Evolutionary conservation across 495 filamentous ascomycete genomes (phyloP).

Genomic region (Neurospora sp.): DNA sequence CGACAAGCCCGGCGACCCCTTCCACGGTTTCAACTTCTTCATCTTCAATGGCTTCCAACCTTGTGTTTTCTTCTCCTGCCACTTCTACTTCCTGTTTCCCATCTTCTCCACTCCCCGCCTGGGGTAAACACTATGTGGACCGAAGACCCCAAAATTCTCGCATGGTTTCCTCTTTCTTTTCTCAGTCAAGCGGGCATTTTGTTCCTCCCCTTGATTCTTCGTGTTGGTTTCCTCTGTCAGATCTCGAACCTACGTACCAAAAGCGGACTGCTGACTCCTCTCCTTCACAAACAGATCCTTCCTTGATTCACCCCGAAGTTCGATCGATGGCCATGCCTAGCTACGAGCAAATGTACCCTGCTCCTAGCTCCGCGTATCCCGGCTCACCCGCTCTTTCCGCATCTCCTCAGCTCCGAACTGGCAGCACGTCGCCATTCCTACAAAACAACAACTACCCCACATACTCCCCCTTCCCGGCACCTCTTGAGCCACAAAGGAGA

Average conservation of each 20-base stretch:
- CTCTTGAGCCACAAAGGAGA: constrained; percentile 28
- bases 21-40: constrained; percentile 18
- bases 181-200: constrained; percentile 52
- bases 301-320: constrained; percentile 39
- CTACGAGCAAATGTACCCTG: constrained; percentile 32
- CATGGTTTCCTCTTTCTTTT: constrained; percentile 30
- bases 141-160: constrained; percentile 17
- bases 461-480: constrained; percentile 69
- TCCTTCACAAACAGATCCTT: constrained; percentile 28
- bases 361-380: constrained; percentile 30
- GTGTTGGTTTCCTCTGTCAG: constrained; percentile 50
- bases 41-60: constrained; percentile 18
- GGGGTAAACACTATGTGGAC: constrained; percentile 18
- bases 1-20: constrained; percentile 18
- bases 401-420: constrained; percentile 35
- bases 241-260: neutral
- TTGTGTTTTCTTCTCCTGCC: constrained; percentile 40
- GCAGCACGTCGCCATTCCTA: constrained; percentile 35
- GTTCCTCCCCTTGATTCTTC: constrained; percentile 49
- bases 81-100: constrained; percentile 39
- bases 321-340: constrained; percentile 35
- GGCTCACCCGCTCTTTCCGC: constrained; percentile 36
- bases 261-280: constrained; percentile 22
- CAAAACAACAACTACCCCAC: constrained; percentile 25
- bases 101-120: constrained; percentile 19